Percentiles rank a stretch among this genome's conserved stretches.
Conservation (phyloP, 2,329 filamentous ascomycete species). For the Colletotrichum navitas region DNA sequence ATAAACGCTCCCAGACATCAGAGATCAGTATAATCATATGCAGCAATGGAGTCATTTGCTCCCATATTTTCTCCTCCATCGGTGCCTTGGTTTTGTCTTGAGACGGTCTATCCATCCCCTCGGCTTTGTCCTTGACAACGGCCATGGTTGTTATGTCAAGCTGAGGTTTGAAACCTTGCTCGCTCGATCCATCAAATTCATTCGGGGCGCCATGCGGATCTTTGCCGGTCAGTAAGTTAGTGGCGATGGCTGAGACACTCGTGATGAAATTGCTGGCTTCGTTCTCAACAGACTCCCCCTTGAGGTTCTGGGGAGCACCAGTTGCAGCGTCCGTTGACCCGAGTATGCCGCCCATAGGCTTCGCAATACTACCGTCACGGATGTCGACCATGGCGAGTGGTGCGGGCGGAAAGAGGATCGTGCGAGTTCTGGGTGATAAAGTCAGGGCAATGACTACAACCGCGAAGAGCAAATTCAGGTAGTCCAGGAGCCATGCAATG, state of each 20-base stretch:
- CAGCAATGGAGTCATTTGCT: slow-evolving; percentile 29
- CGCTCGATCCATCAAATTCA: background rate
- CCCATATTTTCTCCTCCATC: slow-evolving; percentile 33
- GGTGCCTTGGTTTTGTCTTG: slow-evolving; percentile 39
- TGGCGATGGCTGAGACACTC: slow-evolving; percentile 61
- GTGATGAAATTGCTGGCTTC: slow-evolving; percentile 65
- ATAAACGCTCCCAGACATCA: slow-evolving; percentile 46
- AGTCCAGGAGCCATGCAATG: slow-evolving; percentile 46
- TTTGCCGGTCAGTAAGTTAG: slow-evolving; percentile 15
- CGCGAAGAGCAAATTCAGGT: slow-evolving; percentile 57
- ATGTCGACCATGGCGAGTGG: slow-evolving; percentile 69
- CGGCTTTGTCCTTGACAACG: slow-evolving; percentile 36
- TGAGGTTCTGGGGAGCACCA: slow-evolving; percentile 73
- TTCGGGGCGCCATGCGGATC: slow-evolving; percentile 20
- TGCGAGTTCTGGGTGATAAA: slow-evolving; percentile 52
- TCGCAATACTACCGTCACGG: slow-evolving; percentile 70
- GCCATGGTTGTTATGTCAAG: slow-evolving; percentile 28
- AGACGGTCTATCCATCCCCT: slow-evolving; percentile 32
- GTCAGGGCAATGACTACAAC: slow-evolving; percentile 63
- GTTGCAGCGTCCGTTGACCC: slow-evolving; percentile 72
- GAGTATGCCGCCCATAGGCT: slow-evolving; percentile 70
- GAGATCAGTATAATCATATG: slow-evolving; percentile 44
- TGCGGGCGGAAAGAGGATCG: slow-evolving; percentile 67
- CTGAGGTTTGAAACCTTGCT: slow-evolving; percentile 12
- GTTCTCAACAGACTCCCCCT: slow-evolving; percentile 55